Base-by-base conservation (phyloP, 345 rosid genomes). In the Rhodamnia argentea region DNA sequence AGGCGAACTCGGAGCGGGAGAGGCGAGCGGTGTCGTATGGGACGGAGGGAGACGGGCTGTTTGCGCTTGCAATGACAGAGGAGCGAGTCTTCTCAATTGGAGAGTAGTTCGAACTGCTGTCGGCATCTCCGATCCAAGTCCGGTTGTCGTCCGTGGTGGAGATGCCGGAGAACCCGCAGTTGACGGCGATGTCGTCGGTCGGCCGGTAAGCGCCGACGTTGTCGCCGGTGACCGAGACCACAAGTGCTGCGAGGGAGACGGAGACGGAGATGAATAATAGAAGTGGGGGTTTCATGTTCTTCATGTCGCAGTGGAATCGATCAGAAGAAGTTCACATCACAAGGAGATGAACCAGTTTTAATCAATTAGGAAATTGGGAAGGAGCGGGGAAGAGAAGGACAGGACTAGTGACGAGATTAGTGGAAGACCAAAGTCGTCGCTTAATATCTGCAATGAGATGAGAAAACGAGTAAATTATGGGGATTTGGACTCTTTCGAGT, bases 21-120 rank as follows among this genome's bases (percentile, higher is more conserved):
- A 91, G 81, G 3, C 87, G 87, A 5, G 91, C 89, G 7, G 90
- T 84, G 52, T 5, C 9, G 90, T 84, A 91, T 2, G 88, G 91
- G 8, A 86, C 58, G 4, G 0, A 2, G 11, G 83, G 13, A 16
- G 13, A 2, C 10, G 44, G 2, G 20, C 7, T 0, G 24, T 7
- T 85, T 87, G 32, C 60, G 2, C 0, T 0, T 32, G 82, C 52
- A 85, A 52, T 60, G 27, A 6, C 15, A 24, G 54, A 16, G 10
- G 56, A 62, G 59, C 24, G n/a, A 29, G 18, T 20, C 27, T n/a
- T 12, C 6, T 86, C 74, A 16, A 87, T 9, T 13, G 60, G 53
- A 37, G 42, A 18, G 47, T 87, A 89, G 32, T 85, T 84, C 83
- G 87, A 84, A n/a, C 51, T 18, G 32, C 29, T 59, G 12, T 29